phyloP scores from a whole-genome alignment of 352 stramenopile genomes.

The Globisporangium abappressorium region DNA sequence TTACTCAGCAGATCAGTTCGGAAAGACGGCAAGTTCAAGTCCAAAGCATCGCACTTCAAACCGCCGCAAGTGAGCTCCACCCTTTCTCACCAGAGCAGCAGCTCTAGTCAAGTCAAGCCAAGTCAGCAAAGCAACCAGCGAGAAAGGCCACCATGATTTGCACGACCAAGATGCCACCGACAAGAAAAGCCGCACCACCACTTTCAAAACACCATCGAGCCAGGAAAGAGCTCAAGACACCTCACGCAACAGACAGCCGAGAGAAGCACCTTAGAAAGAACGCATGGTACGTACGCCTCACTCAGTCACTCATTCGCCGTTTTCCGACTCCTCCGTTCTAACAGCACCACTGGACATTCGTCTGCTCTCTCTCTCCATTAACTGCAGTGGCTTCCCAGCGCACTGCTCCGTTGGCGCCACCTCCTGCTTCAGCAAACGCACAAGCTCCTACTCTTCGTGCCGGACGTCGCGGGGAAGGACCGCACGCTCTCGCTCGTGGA shows the following conservation, averaged over 20 bases:
- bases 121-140: neutral
- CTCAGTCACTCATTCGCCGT: neutral
- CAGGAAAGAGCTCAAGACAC: neutral
- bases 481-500: neutral
- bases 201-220: neutral
- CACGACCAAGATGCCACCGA: neutral
- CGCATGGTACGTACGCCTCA: slow-evolving; percentile 10
- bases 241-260: neutral
- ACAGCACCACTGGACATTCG: neutral
- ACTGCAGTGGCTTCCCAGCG: slow-evolving; percentile 9
- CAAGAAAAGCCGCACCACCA: neutral
- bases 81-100: neutral
- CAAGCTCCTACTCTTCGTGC: neutral
- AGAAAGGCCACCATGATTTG: neutral
- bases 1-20: no score
- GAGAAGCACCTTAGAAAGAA: neutral
- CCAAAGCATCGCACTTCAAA: neutral
- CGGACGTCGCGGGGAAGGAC: neutral
- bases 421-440: slow-evolving; percentile 8
- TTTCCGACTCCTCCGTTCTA: neutral
- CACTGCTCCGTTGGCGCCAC: slow-evolving; percentile 11
- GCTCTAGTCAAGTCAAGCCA: neutral
- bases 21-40: no score
- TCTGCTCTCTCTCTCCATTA: no score
- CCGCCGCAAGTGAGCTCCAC: neutral